Evolutionary conservation across 139 green algal species (phyloP), one percentile per base, ranked within the genome.

Genomic region (Deuterostichococcus epilithicus): DNA sequence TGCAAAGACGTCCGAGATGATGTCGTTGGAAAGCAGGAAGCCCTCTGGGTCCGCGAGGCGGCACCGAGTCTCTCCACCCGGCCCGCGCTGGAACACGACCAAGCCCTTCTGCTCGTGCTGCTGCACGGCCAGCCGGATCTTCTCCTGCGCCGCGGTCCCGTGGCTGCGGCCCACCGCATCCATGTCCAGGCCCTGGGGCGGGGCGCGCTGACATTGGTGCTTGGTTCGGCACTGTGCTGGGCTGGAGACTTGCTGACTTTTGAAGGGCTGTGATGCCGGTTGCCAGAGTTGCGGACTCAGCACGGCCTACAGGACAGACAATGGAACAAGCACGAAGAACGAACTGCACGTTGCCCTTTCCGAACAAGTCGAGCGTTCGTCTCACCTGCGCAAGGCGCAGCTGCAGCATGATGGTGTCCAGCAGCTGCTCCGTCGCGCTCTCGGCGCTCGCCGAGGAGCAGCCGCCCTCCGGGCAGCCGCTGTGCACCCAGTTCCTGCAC

Each of bases 321-420:
- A n/a, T n/a, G n/a, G n/a, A n/a, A n/a, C n/a, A n/a, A n/a, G n/a
- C n/a, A n/a, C n/a, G n/a, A n/a, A n/a, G n/a, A n/a, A n/a, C n/a
- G n/a, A n/a, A n/a, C n/a, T n/a, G n/a, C n/a, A n/a, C n/a, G n/a
- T n/a, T n/a, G n/a, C n/a, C n/a, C n/a, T n/a, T n/a, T n/a, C n/a
- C n/a, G n/a, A n/a, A n/a, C n/a, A n/a, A n/a, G n/a, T n/a, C n/a
- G n/a, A n/a, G n/a, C n/a, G n/a, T n/a, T n/a, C n/a, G n/a, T n/a
- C n/a, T n/a, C n/a, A n/a, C n/a, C n/a, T n/a, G n/a, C 32, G 60
- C 63, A 5, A 90, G 84, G 32, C 94, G 82, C 70, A 97, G 74
- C 10, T 84, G 70, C 73, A 98, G 86, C 94, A 98, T 98, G 36
- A 98, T 74, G 0, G 68, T 76, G 74, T 98, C 94, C 33, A 93